Conservation (phyloP, 108 stramenopile genomes). For the Cyclotella atomus region DNA sequence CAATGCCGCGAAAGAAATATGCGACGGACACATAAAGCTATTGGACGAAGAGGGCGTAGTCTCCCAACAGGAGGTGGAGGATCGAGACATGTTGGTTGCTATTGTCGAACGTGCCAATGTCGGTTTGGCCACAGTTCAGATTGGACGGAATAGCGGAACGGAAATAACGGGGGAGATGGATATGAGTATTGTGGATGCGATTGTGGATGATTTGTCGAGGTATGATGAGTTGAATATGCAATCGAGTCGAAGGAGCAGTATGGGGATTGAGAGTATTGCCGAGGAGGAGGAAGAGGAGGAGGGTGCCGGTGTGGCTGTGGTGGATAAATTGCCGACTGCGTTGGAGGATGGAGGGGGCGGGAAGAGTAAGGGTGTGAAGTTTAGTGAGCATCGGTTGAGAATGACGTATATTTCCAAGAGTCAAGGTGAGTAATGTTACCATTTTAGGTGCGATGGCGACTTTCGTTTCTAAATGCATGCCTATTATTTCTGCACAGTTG, state of each 20-base stretch:
- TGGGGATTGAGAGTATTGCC: not conserved
- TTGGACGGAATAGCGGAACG: not conserved
- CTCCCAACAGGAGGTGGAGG: not conserved
- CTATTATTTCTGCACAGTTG: too few relatives aligned
- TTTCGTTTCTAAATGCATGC: too few relatives aligned
- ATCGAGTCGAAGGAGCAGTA: not conserved
- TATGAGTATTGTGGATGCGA: not conserved
- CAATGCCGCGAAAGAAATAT: not conserved
- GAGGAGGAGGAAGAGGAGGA: not conserved
- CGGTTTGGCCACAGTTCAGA: not conserved
- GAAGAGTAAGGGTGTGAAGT: not conserved
- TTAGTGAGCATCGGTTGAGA: not conserved
- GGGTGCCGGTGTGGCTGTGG: not conserved
- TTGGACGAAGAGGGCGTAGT: not conserved
- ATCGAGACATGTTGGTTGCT: not conserved
- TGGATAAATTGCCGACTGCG: not conserved
- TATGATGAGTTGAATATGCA: not conserved
- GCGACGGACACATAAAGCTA: not conserved
- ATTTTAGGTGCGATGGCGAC: too few relatives aligned
- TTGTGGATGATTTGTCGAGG: not conserved
- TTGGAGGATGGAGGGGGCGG: not conserved
- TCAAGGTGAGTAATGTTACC: not conserved
- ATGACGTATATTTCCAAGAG: not conserved
- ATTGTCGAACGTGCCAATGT: not conserved
- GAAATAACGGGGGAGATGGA: not conserved